A percentile compares a stretch with the other conserved stretches of the same genome.
These are phyloP conservation scores for Didymella lethalis DNA, from an alignment of 2,329 filamentous ascomycete species.

Conservation along the genomic window DNA sequence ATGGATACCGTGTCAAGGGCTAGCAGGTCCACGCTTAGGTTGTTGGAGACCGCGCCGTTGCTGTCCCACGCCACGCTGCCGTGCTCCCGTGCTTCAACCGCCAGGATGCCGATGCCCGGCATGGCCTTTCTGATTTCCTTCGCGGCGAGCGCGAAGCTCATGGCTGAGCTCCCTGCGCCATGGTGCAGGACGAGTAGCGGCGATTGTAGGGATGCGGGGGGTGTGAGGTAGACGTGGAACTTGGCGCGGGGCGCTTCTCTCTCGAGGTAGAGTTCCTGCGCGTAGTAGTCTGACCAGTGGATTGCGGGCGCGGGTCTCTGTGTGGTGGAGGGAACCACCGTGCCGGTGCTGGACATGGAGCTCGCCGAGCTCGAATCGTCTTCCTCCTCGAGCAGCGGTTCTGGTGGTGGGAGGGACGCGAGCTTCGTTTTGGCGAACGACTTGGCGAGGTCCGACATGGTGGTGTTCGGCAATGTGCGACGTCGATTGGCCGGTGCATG, in stretches of 20 bases:
- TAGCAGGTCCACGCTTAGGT: slow-evolving; percentile 77
- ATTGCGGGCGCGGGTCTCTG: slow-evolving; percentile 68
- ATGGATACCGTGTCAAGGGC: slow-evolving; percentile 75
- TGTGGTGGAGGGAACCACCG: slow-evolving; percentile 80
- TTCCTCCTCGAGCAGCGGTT: slow-evolving; percentile 56
- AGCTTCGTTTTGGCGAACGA: slow-evolving; percentile 81
- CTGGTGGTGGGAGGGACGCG: slow-evolving; percentile 65
- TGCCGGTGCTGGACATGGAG: slow-evolving; percentile 91
- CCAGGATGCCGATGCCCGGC: slow-evolving; percentile 82
- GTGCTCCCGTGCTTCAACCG: slow-evolving; percentile 86
- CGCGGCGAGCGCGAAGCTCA: slow-evolving; percentile 87
- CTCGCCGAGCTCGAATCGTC: slow-evolving; percentile 66
- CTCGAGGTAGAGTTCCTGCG: slow-evolving; percentile 81
- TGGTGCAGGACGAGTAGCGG: slow-evolving; percentile 95
- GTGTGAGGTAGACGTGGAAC: slow-evolving; percentile 88
- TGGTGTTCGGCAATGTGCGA: slow-evolving; percentile 3
- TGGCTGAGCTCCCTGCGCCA: slow-evolving; percentile 89
- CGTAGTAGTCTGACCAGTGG: slow-evolving; percentile 90
- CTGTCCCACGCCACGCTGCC: slow-evolving; percentile 67
- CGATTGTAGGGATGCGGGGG: slow-evolving; percentile 70
- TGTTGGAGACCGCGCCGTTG: slow-evolving; percentile 55
- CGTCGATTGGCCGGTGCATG: background rate
- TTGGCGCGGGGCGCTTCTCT: slow-evolving; percentile 57
- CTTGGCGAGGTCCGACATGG: slow-evolving; percentile 83
- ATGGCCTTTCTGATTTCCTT: slow-evolving; percentile 78